Conservation (phyloP, 192 early-diverging fungal genomes). For the Coemansia sp. region DNA sequence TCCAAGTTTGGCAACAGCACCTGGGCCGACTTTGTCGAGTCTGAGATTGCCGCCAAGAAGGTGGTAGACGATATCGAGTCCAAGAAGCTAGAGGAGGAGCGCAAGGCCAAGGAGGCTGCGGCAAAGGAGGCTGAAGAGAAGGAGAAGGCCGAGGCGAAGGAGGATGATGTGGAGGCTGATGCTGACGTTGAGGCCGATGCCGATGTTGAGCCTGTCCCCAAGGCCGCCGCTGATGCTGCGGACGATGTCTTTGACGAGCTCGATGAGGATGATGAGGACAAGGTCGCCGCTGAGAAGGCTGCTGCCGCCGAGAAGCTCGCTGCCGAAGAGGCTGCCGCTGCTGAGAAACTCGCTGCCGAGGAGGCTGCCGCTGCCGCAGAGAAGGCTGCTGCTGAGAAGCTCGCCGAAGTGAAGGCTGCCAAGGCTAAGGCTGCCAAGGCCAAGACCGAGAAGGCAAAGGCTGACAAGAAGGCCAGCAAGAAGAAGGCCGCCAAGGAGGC, state of each 20-base stretch:
- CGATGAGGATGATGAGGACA: constrained; percentile 19
- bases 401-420: constrained; percentile 1
- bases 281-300: constrained; percentile 20
- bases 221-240: constrained; percentile 10
- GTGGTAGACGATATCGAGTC: constrained; percentile 57
- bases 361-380: constrained; percentile 5
- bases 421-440: constrained; percentile 18
- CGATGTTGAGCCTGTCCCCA: not conserved
- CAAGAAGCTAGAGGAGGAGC: constrained; percentile 57
- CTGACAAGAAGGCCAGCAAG: constrained; percentile 22
- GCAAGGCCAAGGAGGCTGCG: constrained; percentile 40
- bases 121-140: constrained; percentile 26
- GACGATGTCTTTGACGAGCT: constrained; percentile 19
- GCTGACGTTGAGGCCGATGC: constrained; percentile 10
- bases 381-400: constrained; percentile 13
- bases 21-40: constrained; percentile 65
- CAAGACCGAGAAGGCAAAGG: constrained; percentile 12
- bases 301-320: constrained; percentile 10
- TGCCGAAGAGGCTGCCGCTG: constrained; percentile 8
- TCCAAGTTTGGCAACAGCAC: constrained; percentile 73
- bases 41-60: constrained; percentile 72
- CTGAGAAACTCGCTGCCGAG: constrained; percentile 7
- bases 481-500: constrained; percentile 26
- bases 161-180: constrained; percentile 20
- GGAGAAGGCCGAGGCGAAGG: constrained; percentile 19